phyloP scores from a whole-genome alignment of 148 eudicot genomes.

The Heliosperma pusillum region DNA sequence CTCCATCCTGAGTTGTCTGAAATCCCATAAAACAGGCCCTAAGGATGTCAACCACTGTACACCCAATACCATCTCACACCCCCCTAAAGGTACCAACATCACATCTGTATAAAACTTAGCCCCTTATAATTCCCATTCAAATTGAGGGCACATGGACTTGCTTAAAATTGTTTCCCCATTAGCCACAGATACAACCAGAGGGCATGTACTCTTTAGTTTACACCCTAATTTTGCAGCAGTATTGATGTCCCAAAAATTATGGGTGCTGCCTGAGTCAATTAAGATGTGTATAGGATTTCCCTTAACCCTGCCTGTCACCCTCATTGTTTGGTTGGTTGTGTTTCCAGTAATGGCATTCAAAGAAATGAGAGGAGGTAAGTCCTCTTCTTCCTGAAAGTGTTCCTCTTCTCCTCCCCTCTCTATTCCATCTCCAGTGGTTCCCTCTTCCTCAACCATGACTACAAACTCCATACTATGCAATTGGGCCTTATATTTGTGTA shows the following conservation, averaged over 20 bases:
- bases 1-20: background rate
- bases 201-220: background rate
- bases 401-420: background rate
- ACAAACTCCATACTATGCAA: too few relatives aligned
- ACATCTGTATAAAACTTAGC: background rate
- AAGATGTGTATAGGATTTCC: background rate
- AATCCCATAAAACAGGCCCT: too few relatives aligned
- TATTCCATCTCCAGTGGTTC: too few relatives aligned
- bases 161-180: background rate
- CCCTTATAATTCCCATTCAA: background rate
- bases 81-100: background rate
- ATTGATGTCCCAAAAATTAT: background rate
- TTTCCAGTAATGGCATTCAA: background rate
- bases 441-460: background rate
- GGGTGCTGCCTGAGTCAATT: too few relatives aligned
- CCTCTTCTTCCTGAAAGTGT: too few relatives aligned
- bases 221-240: background rate
- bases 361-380: background rate
- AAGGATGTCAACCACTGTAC: too few relatives aligned
- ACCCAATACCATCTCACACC: too few relatives aligned
- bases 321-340: background rate
- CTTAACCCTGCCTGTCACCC: background rate
- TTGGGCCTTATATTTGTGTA: too few relatives aligned
- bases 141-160: background rate
- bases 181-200: too few relatives aligned